Evolutionary conservation across 306 rosid genomes (phyloP).

Genomic region (Aeschynomene evenia): DNA sequence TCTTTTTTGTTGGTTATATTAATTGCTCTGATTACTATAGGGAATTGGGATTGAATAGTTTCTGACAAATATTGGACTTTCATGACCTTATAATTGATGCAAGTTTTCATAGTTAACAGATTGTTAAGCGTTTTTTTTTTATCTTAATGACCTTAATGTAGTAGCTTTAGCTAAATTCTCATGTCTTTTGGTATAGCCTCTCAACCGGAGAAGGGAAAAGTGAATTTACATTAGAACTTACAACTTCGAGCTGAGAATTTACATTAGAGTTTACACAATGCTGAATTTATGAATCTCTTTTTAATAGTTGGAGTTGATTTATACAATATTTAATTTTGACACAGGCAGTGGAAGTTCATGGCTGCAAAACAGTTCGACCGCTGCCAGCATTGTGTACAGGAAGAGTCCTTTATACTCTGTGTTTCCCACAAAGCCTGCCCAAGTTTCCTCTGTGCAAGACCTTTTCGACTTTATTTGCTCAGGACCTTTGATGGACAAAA

Average conservation of each 20-base stretch:
- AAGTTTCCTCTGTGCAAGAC: constrained; percentile 71
- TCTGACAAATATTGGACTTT: not conserved
- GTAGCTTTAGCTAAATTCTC: not conserved
- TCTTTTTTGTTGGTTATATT: no score
- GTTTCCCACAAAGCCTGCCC: constrained; percentile 62
- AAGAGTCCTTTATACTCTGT: constrained; percentile 44
- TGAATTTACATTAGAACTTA: no score
- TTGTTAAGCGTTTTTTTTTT: not conserved
- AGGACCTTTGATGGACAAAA: constrained; percentile 66
- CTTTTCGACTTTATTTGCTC: constrained; percentile 80
- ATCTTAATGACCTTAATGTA: not conserved
- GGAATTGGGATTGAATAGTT: not conserved
- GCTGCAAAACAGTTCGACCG: constrained; percentile 49
- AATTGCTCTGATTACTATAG: not conserved
- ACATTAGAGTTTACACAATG: no score
- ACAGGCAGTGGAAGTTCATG: constrained; percentile 75
- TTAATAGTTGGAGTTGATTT: not conserved
- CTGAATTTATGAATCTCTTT: no score
- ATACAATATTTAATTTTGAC: not conserved
- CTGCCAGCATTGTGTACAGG: constrained; percentile 32
- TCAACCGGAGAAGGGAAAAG: no score
- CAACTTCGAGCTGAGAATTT: no score
- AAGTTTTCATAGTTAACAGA: not conserved
- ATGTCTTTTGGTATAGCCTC: not conserved
- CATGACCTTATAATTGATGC: constrained; percentile 21